phyloP scores from a whole-genome alignment of 352 stramenopile genomes.

The Phytophthora capsici region DNA sequence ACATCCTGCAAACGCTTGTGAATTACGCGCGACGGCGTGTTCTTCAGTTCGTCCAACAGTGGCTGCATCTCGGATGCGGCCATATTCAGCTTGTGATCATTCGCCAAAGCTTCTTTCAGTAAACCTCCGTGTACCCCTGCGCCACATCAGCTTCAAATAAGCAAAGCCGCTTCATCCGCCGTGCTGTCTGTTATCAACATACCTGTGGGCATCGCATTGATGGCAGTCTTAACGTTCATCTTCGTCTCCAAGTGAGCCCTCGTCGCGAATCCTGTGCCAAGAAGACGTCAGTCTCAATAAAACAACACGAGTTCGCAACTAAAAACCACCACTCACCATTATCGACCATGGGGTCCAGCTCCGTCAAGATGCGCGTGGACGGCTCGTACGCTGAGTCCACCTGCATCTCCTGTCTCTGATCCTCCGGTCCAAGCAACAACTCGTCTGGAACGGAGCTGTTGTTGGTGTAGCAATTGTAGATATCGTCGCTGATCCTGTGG shows the following conservation, averaged over 20 bases:
- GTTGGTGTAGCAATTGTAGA: slow-evolving; percentile 81
- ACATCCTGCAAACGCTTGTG: slow-evolving; percentile 81
- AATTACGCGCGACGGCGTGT: slow-evolving; percentile 67
- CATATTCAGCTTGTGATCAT: slow-evolving; percentile 73
- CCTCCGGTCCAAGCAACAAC: slow-evolving; percentile 50
- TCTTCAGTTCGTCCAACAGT: slow-evolving; percentile 61
- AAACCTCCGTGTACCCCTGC: slow-evolving; percentile 22
- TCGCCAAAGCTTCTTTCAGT: slow-evolving; percentile 53
- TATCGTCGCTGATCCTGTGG: slow-evolving; percentile 78
- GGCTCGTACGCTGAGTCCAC: slow-evolving; percentile 37
- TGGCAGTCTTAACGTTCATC: slow-evolving; percentile 18
- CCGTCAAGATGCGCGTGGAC: slow-evolving; percentile 29
- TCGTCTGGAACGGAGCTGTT: slow-evolving; percentile 83
- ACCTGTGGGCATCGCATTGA: slow-evolving; percentile 17
- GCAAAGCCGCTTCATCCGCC: background rate
- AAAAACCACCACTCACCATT: slow-evolving; percentile 15
- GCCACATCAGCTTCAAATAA: background rate
- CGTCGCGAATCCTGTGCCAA: slow-evolving; percentile 18
- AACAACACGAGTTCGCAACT: background rate
- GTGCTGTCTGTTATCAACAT: background rate
- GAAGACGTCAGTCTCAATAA: no score
- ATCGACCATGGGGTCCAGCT: slow-evolving; percentile 36
- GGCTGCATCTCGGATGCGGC: slow-evolving; percentile 63
- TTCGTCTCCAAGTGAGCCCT: slow-evolving; percentile 26
- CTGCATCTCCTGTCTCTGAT: slow-evolving; percentile 31